Conservation (phyloP, 202 grass and related monocot genomes). For the Eragrostis tef region DNA sequence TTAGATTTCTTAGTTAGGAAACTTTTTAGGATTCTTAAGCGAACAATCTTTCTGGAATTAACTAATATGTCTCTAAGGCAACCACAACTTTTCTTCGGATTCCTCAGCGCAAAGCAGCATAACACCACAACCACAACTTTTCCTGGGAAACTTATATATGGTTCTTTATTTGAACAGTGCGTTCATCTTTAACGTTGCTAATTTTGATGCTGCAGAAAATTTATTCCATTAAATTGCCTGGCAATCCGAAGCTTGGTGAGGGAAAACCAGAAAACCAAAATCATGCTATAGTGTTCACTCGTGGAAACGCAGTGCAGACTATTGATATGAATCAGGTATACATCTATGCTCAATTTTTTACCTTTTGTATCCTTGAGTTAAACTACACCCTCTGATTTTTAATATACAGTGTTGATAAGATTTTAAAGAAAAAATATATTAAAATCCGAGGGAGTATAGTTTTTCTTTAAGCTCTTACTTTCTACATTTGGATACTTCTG, state of each 20-base stretch:
- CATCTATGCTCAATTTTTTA: neutral
- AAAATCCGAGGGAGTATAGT: neutral
- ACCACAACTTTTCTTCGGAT: no score
- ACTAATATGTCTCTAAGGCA: neutral
- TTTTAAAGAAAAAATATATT: no score
- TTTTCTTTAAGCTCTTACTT: neutral
- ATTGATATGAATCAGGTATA: constrained; percentile 99
- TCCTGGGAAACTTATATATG: neutral
- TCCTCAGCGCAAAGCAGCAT: neutral
- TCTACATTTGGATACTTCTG: constrained; percentile 15
- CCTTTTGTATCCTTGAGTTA: neutral
- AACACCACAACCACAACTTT: neutral
- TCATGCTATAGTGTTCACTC: constrained; percentile 91
- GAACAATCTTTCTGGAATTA: neutral
- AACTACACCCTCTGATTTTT: no score
- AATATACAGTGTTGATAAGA: no score
- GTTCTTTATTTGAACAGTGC: constrained; percentile 27
- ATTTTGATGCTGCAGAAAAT: constrained; percentile 66
- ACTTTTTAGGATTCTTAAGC: neutral
- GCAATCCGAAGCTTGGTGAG: constrained; percentile 87
- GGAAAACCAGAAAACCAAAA: constrained; percentile 98
- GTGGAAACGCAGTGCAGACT: constrained; percentile 91
- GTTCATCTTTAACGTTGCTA: constrained; percentile 20
- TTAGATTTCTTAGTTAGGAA: neutral
- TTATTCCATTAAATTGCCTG: constrained; percentile 89